Evolutionary conservation across 2,329 filamentous ascomycete species (phyloP).

Genomic region (Monilinia aucupariae): DNA sequence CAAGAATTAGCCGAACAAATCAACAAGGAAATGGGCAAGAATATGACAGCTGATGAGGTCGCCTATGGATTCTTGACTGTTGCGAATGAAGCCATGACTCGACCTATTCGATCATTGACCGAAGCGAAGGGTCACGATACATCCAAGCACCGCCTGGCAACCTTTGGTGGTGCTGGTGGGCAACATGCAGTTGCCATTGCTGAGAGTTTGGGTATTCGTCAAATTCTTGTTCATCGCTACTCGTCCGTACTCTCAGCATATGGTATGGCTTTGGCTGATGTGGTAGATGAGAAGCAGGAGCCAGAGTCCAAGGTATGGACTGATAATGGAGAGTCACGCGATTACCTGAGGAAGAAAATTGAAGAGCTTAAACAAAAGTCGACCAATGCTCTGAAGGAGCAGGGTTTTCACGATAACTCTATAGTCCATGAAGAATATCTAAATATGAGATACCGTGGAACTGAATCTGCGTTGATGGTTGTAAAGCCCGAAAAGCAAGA

Average conservation of each 20-base stretch:
- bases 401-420: conserved; percentile 70
- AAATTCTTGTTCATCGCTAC: conserved; percentile 81
- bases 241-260: conserved; percentile 87
- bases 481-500: conserved; percentile 65
- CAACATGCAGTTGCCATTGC: conserved; percentile 92
- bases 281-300: conserved; percentile 86
- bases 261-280: conserved; percentile 87
- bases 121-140: conserved; percentile 92
- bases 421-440: conserved; percentile 88
- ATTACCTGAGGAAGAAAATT: conserved; percentile 68
- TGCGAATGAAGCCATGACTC: conserved; percentile 85
- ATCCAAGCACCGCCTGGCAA: conserved; percentile 81
- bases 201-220: conserved; percentile 73
- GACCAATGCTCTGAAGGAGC: conserved; percentile 58
- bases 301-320: conserved; percentile 61
- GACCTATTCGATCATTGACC: conserved; percentile 83
- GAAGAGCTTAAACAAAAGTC: conserved; percentile 74
- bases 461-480: conserved; percentile 87
- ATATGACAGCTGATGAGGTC: conserved; percentile 75
- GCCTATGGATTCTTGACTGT: conserved; percentile 86
- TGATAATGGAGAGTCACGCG: conserved; percentile 51
- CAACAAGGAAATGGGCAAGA: conserved; percentile 66
- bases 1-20: conserved; percentile 71
- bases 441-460: conserved; percentile 88
- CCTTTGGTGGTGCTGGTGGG: conserved; percentile 86